These are phyloP conservation scores for Furcasterigmium sp. DNA, from an alignment of 2,329 filamentous ascomycete species.

Conservation along the genomic window DNA sequence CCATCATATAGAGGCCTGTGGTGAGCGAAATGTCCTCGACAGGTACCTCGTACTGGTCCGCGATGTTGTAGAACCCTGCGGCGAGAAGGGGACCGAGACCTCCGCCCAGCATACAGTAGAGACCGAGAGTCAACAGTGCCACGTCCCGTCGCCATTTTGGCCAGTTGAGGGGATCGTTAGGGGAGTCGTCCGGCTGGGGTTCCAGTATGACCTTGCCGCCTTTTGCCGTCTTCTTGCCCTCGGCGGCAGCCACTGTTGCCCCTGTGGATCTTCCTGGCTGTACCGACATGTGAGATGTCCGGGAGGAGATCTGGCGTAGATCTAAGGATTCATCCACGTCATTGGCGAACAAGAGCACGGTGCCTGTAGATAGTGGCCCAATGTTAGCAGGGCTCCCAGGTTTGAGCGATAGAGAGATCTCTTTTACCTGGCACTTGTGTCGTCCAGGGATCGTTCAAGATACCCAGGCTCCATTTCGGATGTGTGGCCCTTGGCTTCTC, in stretches of 20 bases:
- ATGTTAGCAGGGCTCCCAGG: not conserved
- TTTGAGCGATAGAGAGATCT: not conserved
- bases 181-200: slow-evolving; percentile 85
- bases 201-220: slow-evolving; percentile 84
- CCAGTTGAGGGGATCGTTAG: slow-evolving; percentile 94
- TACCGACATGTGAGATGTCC: slow-evolving; percentile 54
- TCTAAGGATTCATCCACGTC: slow-evolving; percentile 55
- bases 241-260: slow-evolving; percentile 4
- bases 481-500: slow-evolving; percentile 8
- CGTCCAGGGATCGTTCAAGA: slow-evolving; percentile 73
- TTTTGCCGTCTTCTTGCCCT: slow-evolving; percentile 68
- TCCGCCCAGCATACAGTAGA: slow-evolving; percentile 90
- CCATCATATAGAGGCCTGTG: slow-evolving; percentile 92
- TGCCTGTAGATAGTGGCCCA: slow-evolving; percentile 32
- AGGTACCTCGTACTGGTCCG: slow-evolving; percentile 56
- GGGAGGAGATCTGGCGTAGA: slow-evolving; percentile 49
- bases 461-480: slow-evolving; percentile 63
- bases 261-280: slow-evolving; percentile 34
- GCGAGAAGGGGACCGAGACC: slow-evolving; percentile 89
- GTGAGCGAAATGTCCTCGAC: slow-evolving; percentile 76
- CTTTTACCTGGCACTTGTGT: slow-evolving; percentile 76
- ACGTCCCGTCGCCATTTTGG: slow-evolving; percentile 72
- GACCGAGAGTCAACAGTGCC: slow-evolving; percentile 75
- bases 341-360: slow-evolving; percentile 50
- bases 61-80: slow-evolving; percentile 81